A percentile compares a stretch with the other conserved stretches of the same genome.
Conservation (phyloP, 1,139 yeast genomes). For the Blastobotrys ciferrii region DNA sequence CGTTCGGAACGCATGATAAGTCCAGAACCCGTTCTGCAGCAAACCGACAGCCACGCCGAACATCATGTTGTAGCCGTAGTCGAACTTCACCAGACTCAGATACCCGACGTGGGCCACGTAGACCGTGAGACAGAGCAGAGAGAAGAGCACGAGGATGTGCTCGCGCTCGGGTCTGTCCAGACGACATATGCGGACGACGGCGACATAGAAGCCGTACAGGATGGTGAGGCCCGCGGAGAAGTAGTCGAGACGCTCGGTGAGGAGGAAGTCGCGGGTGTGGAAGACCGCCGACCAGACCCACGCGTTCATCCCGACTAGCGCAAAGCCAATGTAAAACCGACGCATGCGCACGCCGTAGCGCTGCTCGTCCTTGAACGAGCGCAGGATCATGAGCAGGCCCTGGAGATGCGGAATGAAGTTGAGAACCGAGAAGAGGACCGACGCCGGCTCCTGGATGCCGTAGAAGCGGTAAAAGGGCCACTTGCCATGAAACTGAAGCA, state of each 20-base stretch:
- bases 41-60: slow-evolving; percentile 81
- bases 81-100: slow-evolving; percentile 68
- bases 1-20: slow-evolving; percentile 34
- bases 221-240: slow-evolving; percentile 92
- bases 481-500: slow-evolving; percentile 90
- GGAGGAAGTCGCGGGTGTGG: slow-evolving; percentile 75
- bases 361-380: slow-evolving; percentile 25
- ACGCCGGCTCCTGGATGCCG: slow-evolving; percentile 81
- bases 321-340: slow-evolving; percentile 45
- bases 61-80: slow-evolving; percentile 90
- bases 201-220: slow-evolving; percentile 69
- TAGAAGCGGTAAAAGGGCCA: slow-evolving; percentile 84
- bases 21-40: slow-evolving; percentile 62
- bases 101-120: slow-evolving; percentile 66
- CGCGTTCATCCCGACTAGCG: slow-evolving; percentile 73
- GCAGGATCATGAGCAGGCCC: slow-evolving; percentile 49
- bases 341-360: slow-evolving; percentile 33
- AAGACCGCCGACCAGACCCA: slow-evolving; percentile 86
- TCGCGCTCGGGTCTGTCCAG: slow-evolving; percentile 46
- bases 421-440: slow-evolving; percentile 76
- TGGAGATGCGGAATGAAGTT: slow-evolving; percentile 72
- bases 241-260: slow-evolving; percentile 86
- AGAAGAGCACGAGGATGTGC: slow-evolving; percentile 38
- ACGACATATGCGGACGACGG: slow-evolving; percentile 56
- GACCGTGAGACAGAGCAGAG: slow-evolving; percentile 45